These are phyloP conservation scores for Pseudogymnoascus sp. DNA, from an alignment of 2,329 filamentous ascomycete genomes.

Conservation along the genomic window DNA sequence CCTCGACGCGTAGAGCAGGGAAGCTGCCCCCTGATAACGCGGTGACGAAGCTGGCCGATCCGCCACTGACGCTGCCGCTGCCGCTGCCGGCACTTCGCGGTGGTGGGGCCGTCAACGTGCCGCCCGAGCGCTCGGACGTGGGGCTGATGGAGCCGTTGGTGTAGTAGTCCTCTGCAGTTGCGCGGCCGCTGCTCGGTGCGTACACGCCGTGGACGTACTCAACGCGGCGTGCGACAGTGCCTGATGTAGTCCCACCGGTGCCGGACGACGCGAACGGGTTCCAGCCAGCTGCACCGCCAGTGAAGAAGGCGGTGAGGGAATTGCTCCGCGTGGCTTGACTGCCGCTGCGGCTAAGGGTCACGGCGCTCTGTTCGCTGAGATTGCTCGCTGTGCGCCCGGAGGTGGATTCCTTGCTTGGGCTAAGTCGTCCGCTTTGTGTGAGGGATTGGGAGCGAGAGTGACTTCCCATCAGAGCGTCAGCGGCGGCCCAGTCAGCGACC, in stretches of 20 bases:
- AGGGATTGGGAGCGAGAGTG: constrained; percentile 22
- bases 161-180: background rate
- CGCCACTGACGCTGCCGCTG: constrained; percentile 2
- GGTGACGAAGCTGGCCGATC: constrained; percentile 21
- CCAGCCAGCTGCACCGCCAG: constrained; percentile 11
- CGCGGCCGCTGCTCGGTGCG: background rate
- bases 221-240: background rate
- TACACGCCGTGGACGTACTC: background rate
- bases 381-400: constrained; percentile 27
- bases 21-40: constrained; percentile 21
- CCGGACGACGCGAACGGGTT: constrained; percentile 9
- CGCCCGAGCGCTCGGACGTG: background rate
- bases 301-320: constrained; percentile 9
- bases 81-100: constrained; percentile 21
- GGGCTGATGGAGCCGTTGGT: background rate
- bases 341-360: constrained; percentile 19
- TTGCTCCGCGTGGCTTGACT: constrained; percentile 2
- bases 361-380: constrained; percentile 25
- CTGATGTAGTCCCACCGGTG: background rate
- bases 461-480: constrained; percentile 24
- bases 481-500: constrained; percentile 30
- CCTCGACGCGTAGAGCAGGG: constrained; percentile 24
- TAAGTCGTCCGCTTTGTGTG: constrained; percentile 20
- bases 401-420: constrained; percentile 21
- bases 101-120: constrained; percentile 6